Base-by-base conservation (phyloP, 768 basidiomycete genomes). In the Boletus subcaerulescens region DNA sequence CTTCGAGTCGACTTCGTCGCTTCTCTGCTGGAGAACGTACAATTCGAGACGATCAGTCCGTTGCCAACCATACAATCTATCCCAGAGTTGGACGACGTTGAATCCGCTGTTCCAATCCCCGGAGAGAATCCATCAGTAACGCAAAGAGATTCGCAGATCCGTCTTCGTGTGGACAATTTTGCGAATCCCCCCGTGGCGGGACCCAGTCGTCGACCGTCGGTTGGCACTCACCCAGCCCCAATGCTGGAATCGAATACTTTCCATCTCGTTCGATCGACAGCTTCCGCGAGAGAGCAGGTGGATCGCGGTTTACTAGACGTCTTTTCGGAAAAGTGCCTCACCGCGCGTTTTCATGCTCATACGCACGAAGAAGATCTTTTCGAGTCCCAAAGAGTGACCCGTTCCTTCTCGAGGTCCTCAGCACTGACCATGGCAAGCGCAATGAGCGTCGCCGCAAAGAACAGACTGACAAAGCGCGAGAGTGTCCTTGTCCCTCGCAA, bases 241-340 rank as follows among this genome's bases (percentile, higher is more conserved):
- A 70, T 79, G 47, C 53, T 68, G 20, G 63, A 73, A 31, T 73
- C 79, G 15, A 79, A 82, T 36, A 79, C 81, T 5, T 80, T 88
- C 39, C 77, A 87, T 59, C 80, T 89, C 50, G 80, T 84, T 35
- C 86, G 91, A 15, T 80, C 84, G 15, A 84, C 88, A 17, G 74
- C 82, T 11, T 73, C 80, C 40, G 83, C 84, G 33, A 85, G 91
- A 45, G 76, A 79, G 29, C 80, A 83, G 39, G 84, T 92, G 48
- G 93, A 96, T 62, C 81, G 86, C 42, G 85, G 84, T 12, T 74
- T 98, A 17, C 78, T 81, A 44, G 94, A 96, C 64, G 83, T 97
- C 53, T 84, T 88, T 61, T 93, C 92, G 12, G 84, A 87, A 55
- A 76, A 77, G 22, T 88, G 89, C 58, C 71, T 86, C 26, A 77